Evolutionary conservation across 176 grass and related monocot genomes (phyloP).

Genomic region (Thalia dealbata): DNA sequence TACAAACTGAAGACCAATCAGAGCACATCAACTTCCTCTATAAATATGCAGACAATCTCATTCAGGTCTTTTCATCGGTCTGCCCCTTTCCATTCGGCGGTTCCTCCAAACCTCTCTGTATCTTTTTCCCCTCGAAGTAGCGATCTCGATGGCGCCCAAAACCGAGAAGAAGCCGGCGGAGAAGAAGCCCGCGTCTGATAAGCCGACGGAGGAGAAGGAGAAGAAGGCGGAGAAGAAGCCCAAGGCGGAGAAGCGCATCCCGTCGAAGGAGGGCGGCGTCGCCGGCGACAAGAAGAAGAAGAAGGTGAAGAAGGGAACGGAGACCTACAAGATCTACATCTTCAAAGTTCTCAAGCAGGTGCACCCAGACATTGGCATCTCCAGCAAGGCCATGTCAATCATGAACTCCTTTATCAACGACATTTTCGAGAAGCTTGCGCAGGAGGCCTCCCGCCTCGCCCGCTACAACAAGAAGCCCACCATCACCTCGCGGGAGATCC

Average conservation of each 20-base stretch:
- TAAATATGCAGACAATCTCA: too few species aligned
- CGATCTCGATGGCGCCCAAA: constrained; percentile 30
- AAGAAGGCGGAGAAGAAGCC: constrained; percentile 6
- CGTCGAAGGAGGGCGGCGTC: background rate
- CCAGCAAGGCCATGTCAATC: constrained; percentile 88
- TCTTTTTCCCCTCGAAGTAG: too few species aligned
- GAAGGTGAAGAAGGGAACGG: constrained; percentile 20
- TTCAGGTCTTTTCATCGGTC: too few species aligned
- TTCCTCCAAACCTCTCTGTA: too few species aligned
- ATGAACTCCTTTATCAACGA: constrained; percentile 94
- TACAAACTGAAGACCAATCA: too few species aligned
- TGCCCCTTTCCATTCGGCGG: too few species aligned
- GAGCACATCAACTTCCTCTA: too few species aligned
- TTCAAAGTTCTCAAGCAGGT: constrained; percentile 87
- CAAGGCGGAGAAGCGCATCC: background rate
- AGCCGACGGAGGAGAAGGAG: constrained; percentile 1
- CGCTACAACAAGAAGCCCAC: constrained; percentile 82
- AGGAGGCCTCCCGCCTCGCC: constrained; percentile 36
- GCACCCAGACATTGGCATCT: constrained; percentile 81
- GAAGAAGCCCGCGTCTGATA: constrained; percentile 25
- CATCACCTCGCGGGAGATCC: constrained; percentile 69
- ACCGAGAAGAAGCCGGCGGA: constrained; percentile 37
- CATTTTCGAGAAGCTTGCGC: constrained; percentile 75
- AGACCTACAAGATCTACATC: constrained; percentile 97
- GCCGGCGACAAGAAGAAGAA: constrained; percentile 10